phyloP scores from a whole-genome alignment of 371 early-diverging fungal species.

The Nematocida sp. region DNA sequence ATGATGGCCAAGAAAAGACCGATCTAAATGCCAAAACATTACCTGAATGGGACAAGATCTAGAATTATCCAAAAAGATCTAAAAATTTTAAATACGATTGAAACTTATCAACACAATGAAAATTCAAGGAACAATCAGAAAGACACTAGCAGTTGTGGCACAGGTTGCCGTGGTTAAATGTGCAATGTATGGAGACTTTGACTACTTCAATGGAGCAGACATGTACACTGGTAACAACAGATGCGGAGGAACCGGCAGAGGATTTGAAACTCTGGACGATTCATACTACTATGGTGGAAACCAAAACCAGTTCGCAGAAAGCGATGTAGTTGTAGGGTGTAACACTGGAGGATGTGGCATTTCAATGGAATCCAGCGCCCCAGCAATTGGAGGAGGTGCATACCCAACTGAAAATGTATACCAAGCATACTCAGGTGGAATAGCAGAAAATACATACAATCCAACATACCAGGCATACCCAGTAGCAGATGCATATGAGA shows the following conservation, averaged over 20 bases:
- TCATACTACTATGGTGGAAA: constrained; percentile 24
- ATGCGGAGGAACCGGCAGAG: constrained; percentile 3
- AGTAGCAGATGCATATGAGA: constrained; percentile 10
- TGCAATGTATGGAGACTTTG: constrained; percentile 19
- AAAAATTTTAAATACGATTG: constrained; percentile 49
- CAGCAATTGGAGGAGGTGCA: constrained; percentile 30
- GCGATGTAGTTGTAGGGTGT: constrained; percentile 20
- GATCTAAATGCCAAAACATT: background rate
- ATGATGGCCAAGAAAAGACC: background rate
- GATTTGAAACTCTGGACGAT: constrained; percentile 35
- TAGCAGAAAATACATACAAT: background rate
- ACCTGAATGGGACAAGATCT: constrained; percentile 42
- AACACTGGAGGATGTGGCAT: background rate
- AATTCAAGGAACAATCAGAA: constrained; percentile 38
- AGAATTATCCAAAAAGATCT: constrained; percentile 34
- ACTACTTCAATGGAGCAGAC: constrained; percentile 31
- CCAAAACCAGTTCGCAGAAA: background rate
- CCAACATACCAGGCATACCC: background rate
- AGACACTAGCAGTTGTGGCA: constrained; percentile 20
- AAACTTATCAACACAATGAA: constrained; percentile 26
- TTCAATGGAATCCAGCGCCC: background rate
- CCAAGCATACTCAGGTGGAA: background rate
- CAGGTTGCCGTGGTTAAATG: constrained; percentile 14
- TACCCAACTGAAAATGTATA: background rate
- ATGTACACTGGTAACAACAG: constrained; percentile 1